Evolutionary conservation across 129 eudicot species (phyloP).

Genomic region (Apium graveolens): DNA sequence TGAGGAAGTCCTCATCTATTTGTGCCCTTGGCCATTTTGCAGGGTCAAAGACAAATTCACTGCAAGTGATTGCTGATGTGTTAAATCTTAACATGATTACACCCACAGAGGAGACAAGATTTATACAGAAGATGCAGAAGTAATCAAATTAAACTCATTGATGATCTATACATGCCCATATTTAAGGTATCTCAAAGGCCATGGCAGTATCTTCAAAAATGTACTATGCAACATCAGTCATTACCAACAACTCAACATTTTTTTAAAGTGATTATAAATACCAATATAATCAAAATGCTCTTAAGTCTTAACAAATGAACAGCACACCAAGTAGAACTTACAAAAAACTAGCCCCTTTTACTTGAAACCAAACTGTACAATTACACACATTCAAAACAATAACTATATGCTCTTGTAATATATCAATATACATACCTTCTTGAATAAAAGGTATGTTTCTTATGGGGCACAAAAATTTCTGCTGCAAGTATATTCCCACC

Average conservation of each 20-base stretch:
- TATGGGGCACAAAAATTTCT: conserved; percentile 88
- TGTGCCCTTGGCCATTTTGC: conserved; percentile 74
- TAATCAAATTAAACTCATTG: background rate
- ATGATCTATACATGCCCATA: background rate
- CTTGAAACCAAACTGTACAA: background rate
- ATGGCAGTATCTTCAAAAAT: background rate
- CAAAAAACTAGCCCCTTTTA: background rate
- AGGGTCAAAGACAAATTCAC: conserved; percentile 78
- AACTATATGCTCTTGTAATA: background rate
- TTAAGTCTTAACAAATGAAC: background rate
- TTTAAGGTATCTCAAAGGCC: background rate
- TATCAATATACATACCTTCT: conserved; percentile 44
- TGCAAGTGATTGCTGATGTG: conserved; percentile 24
- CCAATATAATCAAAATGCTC: background rate
- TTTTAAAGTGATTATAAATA: background rate
- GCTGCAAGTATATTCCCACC: conserved; percentile 87
- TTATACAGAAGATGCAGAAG: background rate
- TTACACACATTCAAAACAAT: background rate
- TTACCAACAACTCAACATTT: background rate
- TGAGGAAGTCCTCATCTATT: conserved; percentile 72
- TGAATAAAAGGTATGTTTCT: conserved; percentile 74
- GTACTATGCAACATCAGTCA: background rate
- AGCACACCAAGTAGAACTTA: background rate
- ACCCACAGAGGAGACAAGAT: background rate
- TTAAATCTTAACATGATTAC: conserved; percentile 8